Base-by-base conservation (phyloP, 228 moss, liverwort and hornwort genomes). In the Sphagnum magellanicum region DNA sequence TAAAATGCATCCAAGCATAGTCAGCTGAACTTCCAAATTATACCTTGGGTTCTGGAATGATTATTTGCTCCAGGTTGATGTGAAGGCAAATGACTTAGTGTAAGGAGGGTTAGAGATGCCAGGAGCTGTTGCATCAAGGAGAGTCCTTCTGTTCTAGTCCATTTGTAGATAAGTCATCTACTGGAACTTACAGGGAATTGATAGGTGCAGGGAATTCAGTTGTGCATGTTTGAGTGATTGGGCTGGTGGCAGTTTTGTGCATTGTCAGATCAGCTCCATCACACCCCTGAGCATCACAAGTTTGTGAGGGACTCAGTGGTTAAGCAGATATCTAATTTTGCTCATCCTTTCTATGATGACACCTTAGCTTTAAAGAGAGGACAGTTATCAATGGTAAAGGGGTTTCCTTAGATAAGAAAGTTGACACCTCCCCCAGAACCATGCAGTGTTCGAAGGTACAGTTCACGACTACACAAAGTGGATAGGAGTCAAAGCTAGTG, bases 241-340 rank as follows among this genome's bases (percentile, higher is more conserved):
- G 66, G 49, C 73, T 76, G 81, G 12, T 77, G 70, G 48, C 63
- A 78, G 76, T 75, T 81, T 74, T 71, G 69, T 66, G 78, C 78
- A 65, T 59, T 84, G 61, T 81, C 73, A 68, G 75, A 81, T 66
- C 75, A 80, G 66, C 75, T 81, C 49, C 76, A 78, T 57, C 71
- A 60, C 10, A 68, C 74, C 63, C 60, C 69, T 32, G 66, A 78
- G 51, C 73, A 80, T 81, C 71, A 81, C 73, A 76, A 71, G 55
- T 75, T 75, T 76, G 74, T 84, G 66, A 66, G 67, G 63, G 51
- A 64, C 11, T 75, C 71, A 66, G 65, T 81, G 62, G 69, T 78
- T 60, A 66, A 46, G 47, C 78, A 78, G 75, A 78, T 78, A 13
- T 13, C 51, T 59, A 11, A 32, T 32, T 32, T 32, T 32, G 32